Conservation (phyloP, 768 basidiomycete species). For the Dendrothele bispora region DNA sequence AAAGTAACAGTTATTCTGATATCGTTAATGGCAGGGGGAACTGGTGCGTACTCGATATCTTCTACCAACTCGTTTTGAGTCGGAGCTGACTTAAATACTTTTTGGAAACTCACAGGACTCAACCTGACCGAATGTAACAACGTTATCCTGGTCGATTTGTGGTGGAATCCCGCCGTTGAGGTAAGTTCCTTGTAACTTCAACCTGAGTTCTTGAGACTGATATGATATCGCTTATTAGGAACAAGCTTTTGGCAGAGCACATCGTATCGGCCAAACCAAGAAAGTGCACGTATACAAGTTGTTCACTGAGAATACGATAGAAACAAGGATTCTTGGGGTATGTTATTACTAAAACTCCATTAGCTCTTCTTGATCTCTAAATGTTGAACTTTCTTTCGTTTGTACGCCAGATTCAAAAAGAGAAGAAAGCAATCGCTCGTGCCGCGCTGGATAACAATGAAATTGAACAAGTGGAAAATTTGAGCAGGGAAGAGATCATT, state of each 20-base stretch:
- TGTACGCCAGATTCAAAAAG: conserved; percentile 73
- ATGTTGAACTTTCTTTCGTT: neutral
- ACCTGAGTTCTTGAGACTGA: too few species aligned
- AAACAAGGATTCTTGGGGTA: conserved; percentile 82
- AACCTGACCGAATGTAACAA: conserved; percentile 94
- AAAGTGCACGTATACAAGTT: conserved; percentile 90
- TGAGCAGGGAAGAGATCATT: conserved; percentile 83
- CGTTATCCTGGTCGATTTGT: conserved; percentile 89
- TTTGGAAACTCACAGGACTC: conserved; percentile 50
- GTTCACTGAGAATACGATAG: conserved; percentile 83
- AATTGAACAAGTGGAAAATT: conserved; percentile 73
- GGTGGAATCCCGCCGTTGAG: conserved; percentile 93
- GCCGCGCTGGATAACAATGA: conserved; percentile 88
- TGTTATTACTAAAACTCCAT: conserved; percentile 10
- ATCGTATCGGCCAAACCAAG: conserved; percentile 85
- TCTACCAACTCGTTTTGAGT: too few species aligned
- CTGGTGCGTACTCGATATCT: conserved; percentile 63
- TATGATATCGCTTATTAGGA: conserved; percentile 57
- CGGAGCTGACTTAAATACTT: conserved; percentile 8
- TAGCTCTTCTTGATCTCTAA: conserved; percentile 4
- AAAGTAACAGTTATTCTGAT: conserved; percentile 81
- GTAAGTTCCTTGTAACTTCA: conserved; percentile 30
- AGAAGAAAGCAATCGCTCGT: conserved; percentile 79
- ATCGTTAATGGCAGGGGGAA: conserved; percentile 94
- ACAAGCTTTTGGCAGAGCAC: conserved; percentile 91